Evolutionary conservation across 2,329 filamentous ascomycete species (phyloP).

Genomic region (Coniochaeta prunicola): DNA sequence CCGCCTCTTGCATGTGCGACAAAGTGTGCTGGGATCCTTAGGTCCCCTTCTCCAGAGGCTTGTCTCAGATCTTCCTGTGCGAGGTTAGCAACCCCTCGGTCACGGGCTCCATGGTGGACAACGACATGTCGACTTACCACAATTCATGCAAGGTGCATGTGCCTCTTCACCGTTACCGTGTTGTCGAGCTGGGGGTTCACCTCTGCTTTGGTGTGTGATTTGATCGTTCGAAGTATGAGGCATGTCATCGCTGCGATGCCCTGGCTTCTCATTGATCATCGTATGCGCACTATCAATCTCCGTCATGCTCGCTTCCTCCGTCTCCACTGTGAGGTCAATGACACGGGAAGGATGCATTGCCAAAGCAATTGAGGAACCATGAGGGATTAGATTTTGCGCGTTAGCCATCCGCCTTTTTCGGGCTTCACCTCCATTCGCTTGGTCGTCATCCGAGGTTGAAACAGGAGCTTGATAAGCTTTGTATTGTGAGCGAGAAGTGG

Average conservation of each 20-base stretch:
- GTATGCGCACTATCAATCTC: not conserved
- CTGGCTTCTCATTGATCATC: not conserved
- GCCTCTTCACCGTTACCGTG: not conserved
- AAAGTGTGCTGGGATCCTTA: not conserved
- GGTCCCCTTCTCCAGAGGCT: not conserved
- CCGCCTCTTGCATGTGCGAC: not conserved
- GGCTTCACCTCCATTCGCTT: not conserved
- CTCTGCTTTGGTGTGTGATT: no score
- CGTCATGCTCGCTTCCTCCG: not conserved
- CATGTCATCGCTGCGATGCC: not conserved
- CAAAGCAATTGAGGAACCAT: not conserved
- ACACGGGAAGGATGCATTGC: not conserved
- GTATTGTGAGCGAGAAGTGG: not conserved
- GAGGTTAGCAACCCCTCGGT: not conserved
- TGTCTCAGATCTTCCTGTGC: not conserved
- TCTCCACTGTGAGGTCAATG: not conserved
- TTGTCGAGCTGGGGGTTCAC: not conserved
- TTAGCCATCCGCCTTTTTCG: not conserved
- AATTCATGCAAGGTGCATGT: not conserved
- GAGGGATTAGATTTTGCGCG: not conserved
- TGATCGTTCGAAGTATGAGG: not conserved
- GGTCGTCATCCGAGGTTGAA: not conserved
- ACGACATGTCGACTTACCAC: not conserved
- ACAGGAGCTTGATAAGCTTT: not conserved
- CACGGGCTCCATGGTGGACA: not conserved